phyloP scores from a whole-genome alignment of 2,329 filamentous ascomycete genomes.

The Colletotrichum zoysiae region DNA sequence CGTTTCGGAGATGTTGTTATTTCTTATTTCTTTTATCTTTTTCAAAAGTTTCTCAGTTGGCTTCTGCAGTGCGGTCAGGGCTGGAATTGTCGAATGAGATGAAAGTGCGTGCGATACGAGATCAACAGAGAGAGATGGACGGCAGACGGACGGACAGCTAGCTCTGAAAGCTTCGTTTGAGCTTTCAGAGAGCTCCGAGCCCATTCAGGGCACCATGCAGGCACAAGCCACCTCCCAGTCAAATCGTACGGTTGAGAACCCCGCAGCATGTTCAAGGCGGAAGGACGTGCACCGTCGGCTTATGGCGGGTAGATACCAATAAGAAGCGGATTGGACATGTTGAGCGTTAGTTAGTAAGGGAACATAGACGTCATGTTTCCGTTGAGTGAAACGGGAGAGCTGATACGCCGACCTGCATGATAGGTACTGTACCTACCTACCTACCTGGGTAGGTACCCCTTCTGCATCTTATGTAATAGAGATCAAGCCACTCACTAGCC shows the following conservation, averaged over 20 bases:
- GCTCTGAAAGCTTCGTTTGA: neutral
- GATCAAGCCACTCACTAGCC: neutral
- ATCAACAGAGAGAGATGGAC: neutral
- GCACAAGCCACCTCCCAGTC: neutral
- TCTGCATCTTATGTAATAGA: slow-evolving; percentile 44
- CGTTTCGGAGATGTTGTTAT: neutral
- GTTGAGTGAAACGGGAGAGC: slow-evolving; percentile 35
- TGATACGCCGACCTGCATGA: slow-evolving; percentile 27
- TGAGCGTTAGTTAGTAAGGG: slow-evolving; percentile 2
- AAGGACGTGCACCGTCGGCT: neutral
- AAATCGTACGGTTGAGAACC: neutral
- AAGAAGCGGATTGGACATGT: neutral
- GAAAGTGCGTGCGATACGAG: neutral
- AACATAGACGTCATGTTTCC: slow-evolving; percentile 30
- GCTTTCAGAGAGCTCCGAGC: neutral
- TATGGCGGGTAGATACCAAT: neutral
- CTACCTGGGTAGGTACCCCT: too few species aligned
- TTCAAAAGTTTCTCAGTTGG: neutral
- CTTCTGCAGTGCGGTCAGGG: neutral
- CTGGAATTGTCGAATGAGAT: neutral
- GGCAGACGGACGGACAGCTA: neutral
- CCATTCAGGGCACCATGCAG: neutral
- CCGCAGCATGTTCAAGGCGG: neutral
- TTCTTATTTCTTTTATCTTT: too few species aligned
- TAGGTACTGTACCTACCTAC: neutral